Evolutionary conservation across 2,329 filamentous ascomycete genomes (phyloP).

Genomic region (Penicillium italicum): DNA sequence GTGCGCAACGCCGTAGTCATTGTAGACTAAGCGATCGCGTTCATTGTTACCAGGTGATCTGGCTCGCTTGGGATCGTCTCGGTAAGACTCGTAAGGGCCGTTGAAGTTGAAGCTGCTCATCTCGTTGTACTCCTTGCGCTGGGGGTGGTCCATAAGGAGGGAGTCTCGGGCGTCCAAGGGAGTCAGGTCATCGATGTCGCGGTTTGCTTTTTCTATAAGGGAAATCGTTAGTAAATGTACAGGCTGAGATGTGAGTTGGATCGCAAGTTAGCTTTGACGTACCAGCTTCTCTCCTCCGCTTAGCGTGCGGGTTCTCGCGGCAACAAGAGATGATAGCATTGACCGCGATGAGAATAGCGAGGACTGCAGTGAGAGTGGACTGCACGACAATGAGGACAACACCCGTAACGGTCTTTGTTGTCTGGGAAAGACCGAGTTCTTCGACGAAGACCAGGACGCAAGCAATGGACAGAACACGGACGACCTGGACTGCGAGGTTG

Average conservation of each 20-base stretch:
- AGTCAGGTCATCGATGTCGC: conserved; percentile 77
- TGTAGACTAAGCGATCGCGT: conserved; percentile 31
- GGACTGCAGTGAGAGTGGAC: conserved; percentile 71
- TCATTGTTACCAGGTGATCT: conserved; percentile 35
- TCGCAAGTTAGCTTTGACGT: conserved; percentile 43
- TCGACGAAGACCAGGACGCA: conserved; percentile 94
- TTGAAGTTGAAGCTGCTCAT: conserved; percentile 43
- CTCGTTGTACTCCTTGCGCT: conserved; percentile 34
- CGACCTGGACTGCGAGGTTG: conserved; percentile 86
- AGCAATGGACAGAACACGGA: conserved; percentile 80
- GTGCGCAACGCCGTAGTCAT: conserved; percentile 29
- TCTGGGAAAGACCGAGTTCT: conserved; percentile 82
- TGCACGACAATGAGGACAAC: conserved; percentile 93
- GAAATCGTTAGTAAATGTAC: conserved; percentile 12
- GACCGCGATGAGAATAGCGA: conserved; percentile 83
- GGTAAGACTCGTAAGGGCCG: conserved; percentile 41
- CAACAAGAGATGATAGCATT: conserved; percentile 81
- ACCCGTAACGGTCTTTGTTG: conserved; percentile 89
- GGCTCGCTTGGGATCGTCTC: conserved; percentile 30
- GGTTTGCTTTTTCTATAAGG: conserved; percentile 65
- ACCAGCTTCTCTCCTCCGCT: conserved; percentile 85
- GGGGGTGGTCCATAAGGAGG: conserved; percentile 65
- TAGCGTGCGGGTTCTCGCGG: conserved; percentile 85
- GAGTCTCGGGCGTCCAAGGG: conserved; percentile 70
- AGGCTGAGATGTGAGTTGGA: conserved; percentile 13